These are phyloP conservation scores for Physcomitrellopsis africana DNA, from an alignment of 225 moss, liverwort and hornwort species.

Conservation along the genomic window DNA sequence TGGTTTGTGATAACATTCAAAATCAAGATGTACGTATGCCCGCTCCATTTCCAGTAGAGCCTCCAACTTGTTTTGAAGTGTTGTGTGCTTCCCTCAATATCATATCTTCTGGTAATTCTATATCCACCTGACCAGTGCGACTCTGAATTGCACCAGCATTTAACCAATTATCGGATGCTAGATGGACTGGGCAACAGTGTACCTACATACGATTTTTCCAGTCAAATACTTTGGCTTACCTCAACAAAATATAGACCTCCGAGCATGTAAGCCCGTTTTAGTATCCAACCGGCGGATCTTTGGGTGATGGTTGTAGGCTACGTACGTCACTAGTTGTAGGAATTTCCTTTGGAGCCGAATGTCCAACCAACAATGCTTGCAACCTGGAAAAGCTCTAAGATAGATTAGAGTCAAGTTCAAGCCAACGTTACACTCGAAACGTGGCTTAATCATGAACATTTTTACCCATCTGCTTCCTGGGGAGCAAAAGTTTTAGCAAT, in stretches of 20 bases:
- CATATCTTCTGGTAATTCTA: constrained; percentile 69
- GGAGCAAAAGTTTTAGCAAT: neutral
- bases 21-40: constrained; percentile 74
- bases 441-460: neutral
- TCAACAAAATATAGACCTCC: constrained; percentile 73
- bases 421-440: neutral
- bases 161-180: no score
- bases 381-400: constrained; percentile 4
- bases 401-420: neutral
- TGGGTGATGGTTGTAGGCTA: constrained; percentile 70
- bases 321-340: constrained; percentile 69
- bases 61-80: constrained; percentile 72
- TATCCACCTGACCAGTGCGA: constrained; percentile 51
- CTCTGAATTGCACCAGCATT: neutral
- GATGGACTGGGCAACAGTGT: neutral
- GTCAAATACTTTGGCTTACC: constrained; percentile 21
- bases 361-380: constrained; percentile 61
- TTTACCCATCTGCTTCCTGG: neutral
- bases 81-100: constrained; percentile 67
- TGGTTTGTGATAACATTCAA: constrained; percentile 58
- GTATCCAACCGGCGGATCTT: constrained; percentile 56
- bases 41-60: constrained; percentile 70
- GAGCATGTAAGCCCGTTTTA: constrained; percentile 63
- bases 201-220: no score
- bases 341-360: constrained; percentile 63